Evolutionary conservation across 352 stramenopile species (phyloP).

Genomic region (Phytophthora sansomeana): DNA sequence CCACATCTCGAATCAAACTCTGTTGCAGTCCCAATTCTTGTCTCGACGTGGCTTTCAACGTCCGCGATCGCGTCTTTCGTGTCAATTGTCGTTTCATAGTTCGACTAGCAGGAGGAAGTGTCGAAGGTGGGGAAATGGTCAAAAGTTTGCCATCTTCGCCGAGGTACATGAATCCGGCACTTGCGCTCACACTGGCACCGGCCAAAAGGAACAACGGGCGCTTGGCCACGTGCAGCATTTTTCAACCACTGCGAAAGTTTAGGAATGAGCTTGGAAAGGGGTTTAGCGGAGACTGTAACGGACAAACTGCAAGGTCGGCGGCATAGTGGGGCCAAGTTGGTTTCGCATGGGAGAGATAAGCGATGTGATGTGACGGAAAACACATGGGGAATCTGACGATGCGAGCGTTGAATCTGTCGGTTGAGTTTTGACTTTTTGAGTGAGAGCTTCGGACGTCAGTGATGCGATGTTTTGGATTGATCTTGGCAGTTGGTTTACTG

Average conservation of each 20-base stretch:
- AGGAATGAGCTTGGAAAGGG: conserved; percentile 14
- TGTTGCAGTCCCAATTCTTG: conserved; percentile 74
- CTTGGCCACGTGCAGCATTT: conserved; percentile 57
- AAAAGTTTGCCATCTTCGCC: conserved; percentile 44
- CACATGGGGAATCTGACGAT: conserved; percentile 39
- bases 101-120: neutral
- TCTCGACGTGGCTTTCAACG: conserved; percentile 51
- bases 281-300: conserved; percentile 5
- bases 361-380: conserved; percentile 27
- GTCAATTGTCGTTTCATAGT: conserved; percentile 27
- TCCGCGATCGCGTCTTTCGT: conserved; percentile 24
- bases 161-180: conserved; percentile 58
- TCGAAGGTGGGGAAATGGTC: conserved; percentile 1
- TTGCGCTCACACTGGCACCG: conserved; percentile 58
- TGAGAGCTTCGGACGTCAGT: neutral
- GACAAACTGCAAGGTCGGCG: conserved; percentile 10
- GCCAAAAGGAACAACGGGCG: conserved; percentile 64
- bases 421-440: neutral
- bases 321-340: conserved; percentile 21
- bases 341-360: conserved; percentile 29
- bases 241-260: conserved; percentile 1
- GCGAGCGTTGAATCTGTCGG: conserved; percentile 22
- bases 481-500: too few relatives aligned
- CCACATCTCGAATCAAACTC: conserved; percentile 71
- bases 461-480: too few relatives aligned